These are phyloP conservation scores for Septoria linicola DNA, from an alignment of 2,329 filamentous ascomycete species.

Conservation along the genomic window DNA sequence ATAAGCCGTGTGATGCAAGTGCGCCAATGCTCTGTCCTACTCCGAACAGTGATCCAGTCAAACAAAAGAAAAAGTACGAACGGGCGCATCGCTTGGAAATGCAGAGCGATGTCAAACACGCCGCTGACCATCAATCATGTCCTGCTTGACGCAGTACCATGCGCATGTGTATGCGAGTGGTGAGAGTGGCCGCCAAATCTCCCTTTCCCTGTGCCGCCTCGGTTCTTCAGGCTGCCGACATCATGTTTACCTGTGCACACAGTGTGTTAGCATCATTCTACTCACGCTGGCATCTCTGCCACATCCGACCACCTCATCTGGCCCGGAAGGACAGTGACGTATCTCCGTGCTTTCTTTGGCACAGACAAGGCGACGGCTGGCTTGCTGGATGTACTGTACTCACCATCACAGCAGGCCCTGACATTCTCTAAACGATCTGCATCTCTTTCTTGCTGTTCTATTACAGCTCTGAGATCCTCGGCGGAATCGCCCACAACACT, in stretches of 20 bases:
- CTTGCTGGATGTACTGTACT: slow-evolving; percentile 41
- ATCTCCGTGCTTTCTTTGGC: slow-evolving; percentile 1
- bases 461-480: slow-evolving; percentile 77
- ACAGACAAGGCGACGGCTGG: slow-evolving; percentile 3
- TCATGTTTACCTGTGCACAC: slow-evolving; percentile 49
- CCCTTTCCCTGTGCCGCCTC: slow-evolving; percentile 14
- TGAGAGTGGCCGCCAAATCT: slow-evolving; percentile 6
- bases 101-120: no score
- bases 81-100: no score
- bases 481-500: slow-evolving; percentile 63
- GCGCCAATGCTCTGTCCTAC: no score
- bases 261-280: slow-evolving; percentile 3
- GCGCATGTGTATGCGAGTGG: slow-evolving; percentile 15
- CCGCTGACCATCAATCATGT: no score
- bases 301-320: neutral
- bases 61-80: no score
- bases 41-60: no score
- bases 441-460: slow-evolving; percentile 73
- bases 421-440: slow-evolving; percentile 88
- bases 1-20: no score
- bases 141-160: slow-evolving; percentile 16
- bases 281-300: neutral
- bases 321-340: slow-evolving; percentile 3
- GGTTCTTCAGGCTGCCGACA: slow-evolving; percentile 46
- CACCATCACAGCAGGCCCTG: slow-evolving; percentile 94